These are phyloP conservation scores for Botryotinia calthae DNA, from an alignment of 2,329 filamentous ascomycete species.

Conservation along the genomic window DNA sequence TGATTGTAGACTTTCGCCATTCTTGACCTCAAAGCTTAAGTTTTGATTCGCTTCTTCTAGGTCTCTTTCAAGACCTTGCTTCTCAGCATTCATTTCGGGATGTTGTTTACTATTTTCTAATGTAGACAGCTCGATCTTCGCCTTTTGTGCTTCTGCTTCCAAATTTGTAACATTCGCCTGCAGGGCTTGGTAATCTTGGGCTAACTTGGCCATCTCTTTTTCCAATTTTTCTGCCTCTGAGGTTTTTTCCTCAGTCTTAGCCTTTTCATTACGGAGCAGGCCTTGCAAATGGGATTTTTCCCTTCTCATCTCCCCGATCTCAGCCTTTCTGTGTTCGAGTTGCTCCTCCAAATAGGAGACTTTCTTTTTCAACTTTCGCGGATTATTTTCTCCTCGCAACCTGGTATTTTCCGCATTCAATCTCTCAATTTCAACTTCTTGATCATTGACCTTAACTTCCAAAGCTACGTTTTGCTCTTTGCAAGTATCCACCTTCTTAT, in stretches of 20 bases:
- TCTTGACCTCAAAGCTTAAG: background rate
- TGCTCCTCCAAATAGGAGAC: background rate
- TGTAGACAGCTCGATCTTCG: background rate
- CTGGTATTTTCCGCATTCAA: background rate
- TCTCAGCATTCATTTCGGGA: rapidly evolving
- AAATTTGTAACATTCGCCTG: background rate
- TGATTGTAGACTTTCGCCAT: background rate
- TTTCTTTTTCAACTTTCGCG: background rate
- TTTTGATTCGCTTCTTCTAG: background rate
- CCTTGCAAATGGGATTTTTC: background rate
- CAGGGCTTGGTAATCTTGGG: background rate
- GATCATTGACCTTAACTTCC: background rate
- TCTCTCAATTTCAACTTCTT: background rate
- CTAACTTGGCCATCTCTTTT: background rate
- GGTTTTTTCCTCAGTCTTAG: background rate
- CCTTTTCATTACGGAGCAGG: background rate
- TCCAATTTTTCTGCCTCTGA: background rate
- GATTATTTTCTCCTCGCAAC: background rate
- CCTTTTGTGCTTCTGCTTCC: background rate
- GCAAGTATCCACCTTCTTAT: background rate
- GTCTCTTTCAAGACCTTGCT: background rate
- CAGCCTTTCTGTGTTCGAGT: background rate
- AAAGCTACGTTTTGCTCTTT: background rate
- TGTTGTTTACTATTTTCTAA: background rate
- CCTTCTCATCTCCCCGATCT: background rate